phyloP scores from a whole-genome alignment of 2,329 filamentous ascomycete genomes.

The Decorospora gaudefroyi region DNA sequence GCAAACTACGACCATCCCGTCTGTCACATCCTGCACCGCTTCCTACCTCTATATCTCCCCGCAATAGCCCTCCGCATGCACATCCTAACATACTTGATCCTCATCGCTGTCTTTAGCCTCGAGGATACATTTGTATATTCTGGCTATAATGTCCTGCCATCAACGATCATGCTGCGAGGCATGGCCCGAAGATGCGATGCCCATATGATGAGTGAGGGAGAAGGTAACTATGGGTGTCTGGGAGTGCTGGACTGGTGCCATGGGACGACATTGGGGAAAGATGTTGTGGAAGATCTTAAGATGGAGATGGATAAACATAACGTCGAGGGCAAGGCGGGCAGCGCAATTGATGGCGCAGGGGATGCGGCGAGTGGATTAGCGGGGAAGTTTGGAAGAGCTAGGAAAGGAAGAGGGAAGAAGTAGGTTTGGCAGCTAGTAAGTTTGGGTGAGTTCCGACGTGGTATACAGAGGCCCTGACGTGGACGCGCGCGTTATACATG shows the following conservation, averaged over 20 bases:
- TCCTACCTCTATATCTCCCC: constrained; percentile 68
- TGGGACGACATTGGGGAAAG: constrained; percentile 57
- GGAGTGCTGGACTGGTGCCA: constrained; percentile 57
- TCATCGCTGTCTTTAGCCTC: constrained; percentile 64
- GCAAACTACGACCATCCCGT: constrained; percentile 71
- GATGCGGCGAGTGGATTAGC: constrained; percentile 39
- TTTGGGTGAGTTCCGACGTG: too few relatives aligned
- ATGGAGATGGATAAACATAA: constrained; percentile 62
- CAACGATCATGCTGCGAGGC: constrained; percentile 60
- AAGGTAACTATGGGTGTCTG: constrained; percentile 65
- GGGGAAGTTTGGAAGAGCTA: constrained; percentile 32
- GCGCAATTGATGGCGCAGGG: constrained; percentile 43
- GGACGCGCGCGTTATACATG: not conserved
- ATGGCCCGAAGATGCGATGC: constrained; percentile 62
- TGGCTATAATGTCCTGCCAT: constrained; percentile 67
- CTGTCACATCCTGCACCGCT: constrained; percentile 64
- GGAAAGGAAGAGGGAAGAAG: constrained; percentile 36
- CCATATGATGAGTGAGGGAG: constrained; percentile 62
- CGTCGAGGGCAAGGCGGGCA: constrained; percentile 51
- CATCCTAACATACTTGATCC: constrained; percentile 71
- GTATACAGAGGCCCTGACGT: not conserved
- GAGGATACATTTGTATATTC: constrained; percentile 71
- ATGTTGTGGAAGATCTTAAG: constrained; percentile 60
- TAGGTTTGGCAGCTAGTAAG: too few relatives aligned
- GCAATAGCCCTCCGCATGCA: constrained; percentile 69